Base-by-base conservation (phyloP, 1,284 basidiomycete species). In the Tilletia caries region DNA sequence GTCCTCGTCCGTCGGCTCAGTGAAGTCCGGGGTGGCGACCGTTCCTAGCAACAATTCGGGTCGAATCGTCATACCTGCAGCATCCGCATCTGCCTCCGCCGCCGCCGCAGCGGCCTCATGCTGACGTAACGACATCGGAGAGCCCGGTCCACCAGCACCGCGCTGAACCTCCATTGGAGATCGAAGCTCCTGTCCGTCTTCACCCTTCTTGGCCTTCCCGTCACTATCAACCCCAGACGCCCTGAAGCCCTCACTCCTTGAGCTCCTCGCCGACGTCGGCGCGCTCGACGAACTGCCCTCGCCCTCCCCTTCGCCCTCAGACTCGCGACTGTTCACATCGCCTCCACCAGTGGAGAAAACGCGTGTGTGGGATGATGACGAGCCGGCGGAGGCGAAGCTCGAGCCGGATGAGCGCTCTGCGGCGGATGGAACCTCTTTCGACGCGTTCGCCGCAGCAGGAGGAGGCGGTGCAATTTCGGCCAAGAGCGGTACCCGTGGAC, bases 381-480 rank as follows among this genome's bases (percentile, higher is more conserved):
- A 73, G 18, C n/a, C 48, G 27, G 70, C 72, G 4, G 77, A 77
- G 23, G 34, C 58, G 69, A 76, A 80, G 5, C 77, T 79, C 29
- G 76, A 79, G 18, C 76, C 76, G 48, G 78, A 80, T 1, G 76
- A 80, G 27, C 77, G 73, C 67, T 78, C 78, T 5, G 78, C 73
- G 5, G 73, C 67, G 33, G 32, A 23, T 15, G 15, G 12, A 6
- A 54, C 25, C 23, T 54, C 52, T 3, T 54, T 54, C n/a, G 15
- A 15, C 23, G 25, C 52, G 4, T 6, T 23, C 15, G 52, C 25
- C 13, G 25, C 52, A 29, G 23, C n/a, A 29, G 32, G 4, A 29
- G 23, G 52, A 29, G 32, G 4, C 58, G 58, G 58, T 3, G 32
- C 37, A 15, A 6, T 41, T 41, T 41, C 37, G 10, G 15, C 37